These are phyloP conservation scores for Aspergillus flavus DNA, from an alignment of 2,329 filamentous ascomycete species.

Conservation along the genomic window DNA sequence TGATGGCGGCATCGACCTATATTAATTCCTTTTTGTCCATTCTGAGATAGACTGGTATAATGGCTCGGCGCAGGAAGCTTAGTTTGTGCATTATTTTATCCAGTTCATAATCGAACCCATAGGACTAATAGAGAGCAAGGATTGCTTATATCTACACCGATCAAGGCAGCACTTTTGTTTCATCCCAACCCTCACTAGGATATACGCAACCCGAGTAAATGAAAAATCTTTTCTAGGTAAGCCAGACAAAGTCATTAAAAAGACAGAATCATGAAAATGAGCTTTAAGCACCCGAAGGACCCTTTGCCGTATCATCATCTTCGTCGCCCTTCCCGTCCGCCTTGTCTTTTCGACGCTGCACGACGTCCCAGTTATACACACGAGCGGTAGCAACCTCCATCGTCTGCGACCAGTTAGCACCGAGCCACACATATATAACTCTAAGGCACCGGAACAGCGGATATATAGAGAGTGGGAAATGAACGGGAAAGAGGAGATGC, in stretches of 20 bases:
- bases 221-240: conserved; percentile 3
- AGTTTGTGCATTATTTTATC: background rate
- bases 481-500: conserved; percentile 31
- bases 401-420: conserved; percentile 59
- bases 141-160: background rate
- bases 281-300: conserved; percentile 1
- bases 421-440: conserved; percentile 10
- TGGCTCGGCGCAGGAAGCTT: conserved; percentile 7
- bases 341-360: conserved; percentile 91
- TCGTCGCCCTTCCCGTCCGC: conserved; percentile 51
- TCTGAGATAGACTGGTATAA: conserved; percentile 11
- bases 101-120: background rate
- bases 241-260: conserved; percentile 5
- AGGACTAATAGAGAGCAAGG: background rate
- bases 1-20: background rate
- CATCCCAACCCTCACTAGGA: conserved; percentile 5
- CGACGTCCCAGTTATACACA: conserved; percentile 99
- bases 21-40: background rate
- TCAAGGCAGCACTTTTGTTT: conserved; percentile 4
- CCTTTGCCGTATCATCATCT: conserved; percentile 45
- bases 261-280: background rate
- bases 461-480: conserved; percentile 2
- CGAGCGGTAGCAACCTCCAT: conserved; percentile 94
- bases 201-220: conserved; percentile 9
- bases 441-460: background rate